Evolutionary conservation across 192 early-diverging fungal genomes (phyloP), one percentile per base, ranked within the genome.

Genomic region (Gigaspora rosea): DNA sequence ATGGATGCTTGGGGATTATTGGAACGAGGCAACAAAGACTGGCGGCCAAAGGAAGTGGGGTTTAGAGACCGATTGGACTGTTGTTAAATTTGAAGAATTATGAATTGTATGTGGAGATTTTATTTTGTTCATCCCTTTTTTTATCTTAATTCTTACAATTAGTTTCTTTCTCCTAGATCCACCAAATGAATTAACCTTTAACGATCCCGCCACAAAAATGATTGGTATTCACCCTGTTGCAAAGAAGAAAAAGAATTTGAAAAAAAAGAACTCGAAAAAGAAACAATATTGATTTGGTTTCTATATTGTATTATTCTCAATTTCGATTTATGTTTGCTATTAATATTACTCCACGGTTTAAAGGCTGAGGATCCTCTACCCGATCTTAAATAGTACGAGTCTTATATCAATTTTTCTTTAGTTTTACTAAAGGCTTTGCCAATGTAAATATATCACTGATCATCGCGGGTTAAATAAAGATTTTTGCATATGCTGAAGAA

Each of bases 241-340:
- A 68, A 68, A 68, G 66, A 68, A 68, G 35, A 27, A 27, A 27
- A 68, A 68, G 66, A 68, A 68, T 67, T 68, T 46, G 66, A 68
- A 68, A 68, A 68, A 68, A 68, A 68, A 68, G 66, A 68, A 68
- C 66, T 68, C 66, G 66, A 68, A 68, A 68, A 68, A 68, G 66
- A 68, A 68, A 68, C 66, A 46, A 68, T 49, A 46, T 68, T 68
- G 66, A 68, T 68, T 36, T 46, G 66, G 66, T 68, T 68, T 68
- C 66, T 46, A 68, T 68, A 49, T 68, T 41, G 66, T 68, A 68
- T 68, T 35, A 48, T 68, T 10, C 66, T 47, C 20, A 46, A 32
- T 47, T 18, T 68, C 27, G 27, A 27, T 27, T 27, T 27, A 27
- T 27, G 27, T 27, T 27, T 27, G 27, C 27, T 27, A 27, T 27